These are phyloP conservation scores for Geotrichum candidum DNA, from an alignment of 1,139 yeast genomes.

Conservation along the genomic window DNA sequence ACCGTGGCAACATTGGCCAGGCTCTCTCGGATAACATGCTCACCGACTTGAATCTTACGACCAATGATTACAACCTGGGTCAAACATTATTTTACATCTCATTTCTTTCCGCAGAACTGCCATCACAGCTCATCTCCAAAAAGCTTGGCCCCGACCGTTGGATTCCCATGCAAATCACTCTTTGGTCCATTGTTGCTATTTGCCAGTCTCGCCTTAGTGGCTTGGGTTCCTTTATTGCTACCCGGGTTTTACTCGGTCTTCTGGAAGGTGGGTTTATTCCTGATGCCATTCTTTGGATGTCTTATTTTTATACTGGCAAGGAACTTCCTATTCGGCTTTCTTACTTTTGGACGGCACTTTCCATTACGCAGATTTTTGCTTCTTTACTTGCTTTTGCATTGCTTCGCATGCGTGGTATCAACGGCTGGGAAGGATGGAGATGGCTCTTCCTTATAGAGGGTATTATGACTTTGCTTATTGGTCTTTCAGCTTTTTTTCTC, in stretches of 20 bases:
- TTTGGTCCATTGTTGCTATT: conserved; percentile 47
- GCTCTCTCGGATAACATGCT: conserved; percentile 47
- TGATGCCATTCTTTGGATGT: conserved; percentile 46
- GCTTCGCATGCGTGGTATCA: conserved; percentile 40
- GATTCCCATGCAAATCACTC: conserved; percentile 46
- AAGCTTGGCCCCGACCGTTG: conserved; percentile 48
- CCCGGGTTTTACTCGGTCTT: conserved; percentile 43
- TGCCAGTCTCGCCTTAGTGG: conserved; percentile 33
- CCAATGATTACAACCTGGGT: conserved; percentile 47
- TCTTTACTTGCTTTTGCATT: conserved; percentile 40
- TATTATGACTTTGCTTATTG: conserved; percentile 45
- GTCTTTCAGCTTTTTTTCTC: conserved; percentile 44
- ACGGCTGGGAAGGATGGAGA: conserved; percentile 48
- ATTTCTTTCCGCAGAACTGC: conserved; percentile 46
- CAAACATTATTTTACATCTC: conserved; percentile 43
- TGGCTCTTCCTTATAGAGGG: conserved; percentile 60
- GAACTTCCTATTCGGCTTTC: conserved; percentile 46
- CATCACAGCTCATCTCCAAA: conserved; percentile 48
- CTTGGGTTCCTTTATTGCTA: conserved; percentile 37
- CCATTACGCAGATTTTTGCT: conserved; percentile 24
- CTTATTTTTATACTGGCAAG: conserved; percentile 46
- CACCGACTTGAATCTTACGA: conserved; percentile 40
- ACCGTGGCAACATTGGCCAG: conserved; percentile 45
- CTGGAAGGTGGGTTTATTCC: conserved; percentile 52
- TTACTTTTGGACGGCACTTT: conserved; percentile 36